Evolutionary conservation across 495 filamentous ascomycete species (phyloP).

Genomic region (Clohesyomyces aquaticus): DNA sequence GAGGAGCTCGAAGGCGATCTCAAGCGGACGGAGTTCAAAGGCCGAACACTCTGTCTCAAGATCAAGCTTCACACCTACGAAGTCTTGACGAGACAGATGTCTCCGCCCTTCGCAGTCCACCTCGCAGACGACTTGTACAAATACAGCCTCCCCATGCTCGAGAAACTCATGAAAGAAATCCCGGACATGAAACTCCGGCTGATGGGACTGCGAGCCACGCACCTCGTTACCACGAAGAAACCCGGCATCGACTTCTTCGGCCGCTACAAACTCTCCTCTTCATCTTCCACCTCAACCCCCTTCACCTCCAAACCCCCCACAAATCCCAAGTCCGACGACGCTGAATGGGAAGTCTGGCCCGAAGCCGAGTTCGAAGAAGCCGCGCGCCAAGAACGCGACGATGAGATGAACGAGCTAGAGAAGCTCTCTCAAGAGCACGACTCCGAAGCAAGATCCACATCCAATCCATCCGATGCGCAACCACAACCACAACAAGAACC

Average conservation of each 20-base stretch:
- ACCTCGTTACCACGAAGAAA: conserved; percentile 83
- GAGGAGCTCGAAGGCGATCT: conserved; percentile 91
- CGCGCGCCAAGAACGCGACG: conserved; percentile 64
- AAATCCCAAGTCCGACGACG: conserved; percentile 34
- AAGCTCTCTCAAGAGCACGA: conserved; percentile 62
- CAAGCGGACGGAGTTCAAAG: conserved; percentile 76
- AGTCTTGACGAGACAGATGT: conserved; percentile 79
- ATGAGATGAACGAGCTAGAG: conserved; percentile 68
- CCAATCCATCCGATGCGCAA: not conserved
- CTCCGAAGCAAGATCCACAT: not conserved
- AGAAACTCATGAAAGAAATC: conserved; percentile 84
- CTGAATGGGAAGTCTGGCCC: conserved; percentile 68
- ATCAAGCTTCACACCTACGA: conserved; percentile 94
- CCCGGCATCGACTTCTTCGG: conserved; percentile 82
- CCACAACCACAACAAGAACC: not conserved
- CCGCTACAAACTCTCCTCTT: conserved; percentile 15
- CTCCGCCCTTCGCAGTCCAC: conserved; percentile 70
- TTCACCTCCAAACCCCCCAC: not conserved
- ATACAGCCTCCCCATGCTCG: conserved; percentile 79
- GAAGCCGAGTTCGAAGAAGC: conserved; percentile 71
- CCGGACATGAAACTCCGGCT: conserved; percentile 79
- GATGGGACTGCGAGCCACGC: conserved; percentile 85
- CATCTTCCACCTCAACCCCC: conserved; percentile 3
- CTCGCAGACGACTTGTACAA: conserved; percentile 81
- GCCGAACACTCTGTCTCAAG: conserved; percentile 86